A percentile compares a stretch with the other conserved stretches of the same genome.
These are phyloP conservation scores for Penicillium sp. DNA, from an alignment of 2,329 filamentous ascomycete genomes.

Conservation along the genomic window DNA sequence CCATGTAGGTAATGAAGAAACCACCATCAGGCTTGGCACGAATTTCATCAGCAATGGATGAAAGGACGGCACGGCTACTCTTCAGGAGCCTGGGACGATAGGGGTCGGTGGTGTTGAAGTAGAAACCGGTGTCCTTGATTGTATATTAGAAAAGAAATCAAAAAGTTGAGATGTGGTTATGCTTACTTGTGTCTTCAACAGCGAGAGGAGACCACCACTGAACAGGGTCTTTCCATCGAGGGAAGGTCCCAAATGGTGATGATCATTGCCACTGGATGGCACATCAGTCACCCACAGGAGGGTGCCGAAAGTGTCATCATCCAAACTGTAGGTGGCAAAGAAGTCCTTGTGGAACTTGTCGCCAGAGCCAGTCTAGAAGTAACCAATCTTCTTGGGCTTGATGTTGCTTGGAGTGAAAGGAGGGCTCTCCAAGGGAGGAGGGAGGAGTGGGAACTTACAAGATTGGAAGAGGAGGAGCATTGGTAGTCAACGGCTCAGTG, in stretches of 20 bases:
- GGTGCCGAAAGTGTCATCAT: constrained; percentile 68
- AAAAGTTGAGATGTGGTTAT: background rate
- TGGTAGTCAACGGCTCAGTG: constrained; percentile 60
- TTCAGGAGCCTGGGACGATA: constrained; percentile 66
- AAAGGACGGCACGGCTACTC: constrained; percentile 64
- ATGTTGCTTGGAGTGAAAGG: constrained; percentile 61
- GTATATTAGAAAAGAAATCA: background rate
- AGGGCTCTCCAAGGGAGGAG: constrained; percentile 60
- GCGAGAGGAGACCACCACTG: constrained; percentile 63
- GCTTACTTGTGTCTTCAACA: constrained; percentile 59
- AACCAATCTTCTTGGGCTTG: constrained; percentile 70
- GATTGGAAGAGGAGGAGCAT: constrained; percentile 62
- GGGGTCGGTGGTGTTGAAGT: constrained; percentile 65
- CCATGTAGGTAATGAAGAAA: constrained; percentile 69
- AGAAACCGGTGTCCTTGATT: constrained; percentile 63
- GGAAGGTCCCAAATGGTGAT: constrained; percentile 64
- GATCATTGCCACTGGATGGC: constrained; percentile 64
- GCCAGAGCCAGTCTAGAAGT: constrained; percentile 68
- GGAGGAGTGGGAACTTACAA: constrained; percentile 66
- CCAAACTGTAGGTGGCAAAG: constrained; percentile 63
- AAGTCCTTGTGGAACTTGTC: constrained; percentile 67
- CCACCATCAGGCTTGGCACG: constrained; percentile 67
- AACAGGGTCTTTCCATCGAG: constrained; percentile 64
- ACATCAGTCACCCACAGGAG: constrained; percentile 65
- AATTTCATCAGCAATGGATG: constrained; percentile 68